A percentile compares a stretch with the other conserved stretches of the same genome.
Evolutionary conservation across 768 basidiomycete species (phyloP).

Genomic region (Lyophyllum atratum): DNA sequence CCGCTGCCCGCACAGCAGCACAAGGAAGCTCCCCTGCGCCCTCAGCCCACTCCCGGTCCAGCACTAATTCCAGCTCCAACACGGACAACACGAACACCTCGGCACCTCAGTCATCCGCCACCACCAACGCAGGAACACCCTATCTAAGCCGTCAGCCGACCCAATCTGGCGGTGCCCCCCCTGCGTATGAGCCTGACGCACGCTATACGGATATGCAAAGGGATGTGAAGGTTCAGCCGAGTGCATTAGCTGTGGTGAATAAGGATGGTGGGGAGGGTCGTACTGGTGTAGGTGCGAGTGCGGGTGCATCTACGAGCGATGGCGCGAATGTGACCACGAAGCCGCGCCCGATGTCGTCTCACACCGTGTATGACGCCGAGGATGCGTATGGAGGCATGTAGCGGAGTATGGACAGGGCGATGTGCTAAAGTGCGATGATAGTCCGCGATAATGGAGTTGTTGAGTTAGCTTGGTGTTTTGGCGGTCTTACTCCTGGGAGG

Average conservation of each 20-base stretch:
- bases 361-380: slow-evolving; percentile 61
- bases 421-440: not conserved
- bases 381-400: slow-evolving; percentile 75
- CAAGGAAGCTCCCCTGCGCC: not conserved
- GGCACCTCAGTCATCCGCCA: not conserved
- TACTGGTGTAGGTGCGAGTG: not conserved
- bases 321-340: not conserved
- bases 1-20: slow-evolving; percentile 12
- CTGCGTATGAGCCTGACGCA: slow-evolving; percentile 9
- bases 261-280: not conserved
- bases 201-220: slow-evolving; percentile 21
- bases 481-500: not conserved
- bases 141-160: slow-evolving; percentile 16
- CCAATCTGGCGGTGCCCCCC: slow-evolving; percentile 6
- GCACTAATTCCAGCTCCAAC: not conserved
- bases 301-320: not conserved
- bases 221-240: slow-evolving; percentile 17
- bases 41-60: not conserved
- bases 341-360: slow-evolving; percentile 17
- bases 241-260: not conserved
- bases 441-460: no score
- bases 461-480: not conserved
- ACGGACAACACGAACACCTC: not conserved
- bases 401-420: slow-evolving; percentile 8
- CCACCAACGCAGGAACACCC: not conserved